Conservation (phyloP, 768 basidiomycete species). For the Phanerochaete sordida region DNA sequence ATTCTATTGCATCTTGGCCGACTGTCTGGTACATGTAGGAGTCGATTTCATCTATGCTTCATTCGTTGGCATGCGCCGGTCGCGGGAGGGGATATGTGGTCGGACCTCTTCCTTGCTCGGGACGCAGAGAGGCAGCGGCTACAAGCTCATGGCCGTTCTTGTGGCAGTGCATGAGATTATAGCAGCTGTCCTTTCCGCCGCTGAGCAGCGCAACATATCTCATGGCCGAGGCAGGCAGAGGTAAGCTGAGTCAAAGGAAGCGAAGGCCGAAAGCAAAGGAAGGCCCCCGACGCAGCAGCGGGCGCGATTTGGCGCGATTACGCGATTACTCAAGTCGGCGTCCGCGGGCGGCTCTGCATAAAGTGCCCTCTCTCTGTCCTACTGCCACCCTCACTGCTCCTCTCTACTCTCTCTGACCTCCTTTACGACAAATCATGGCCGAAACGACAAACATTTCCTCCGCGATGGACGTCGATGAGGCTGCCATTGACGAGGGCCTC, state of each 20-base stretch:
- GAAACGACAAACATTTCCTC: constrained; percentile 29
- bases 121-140: constrained; percentile 86
- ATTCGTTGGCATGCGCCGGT: constrained; percentile 16
- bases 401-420: constrained; percentile 9
- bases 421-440: constrained; percentile 31
- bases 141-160: constrained; percentile 84
- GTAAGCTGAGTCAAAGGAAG: constrained; percentile 1
- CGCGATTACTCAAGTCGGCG: constrained; percentile 6
- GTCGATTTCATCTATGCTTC: constrained; percentile 85
- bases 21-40: constrained; percentile 99
- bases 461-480: constrained; percentile 84
- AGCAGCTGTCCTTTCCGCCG: constrained; percentile 98
- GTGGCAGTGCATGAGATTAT: constrained; percentile 86
- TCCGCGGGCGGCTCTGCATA: constrained; percentile 1
- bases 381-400: constrained; percentile 10
- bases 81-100: constrained; percentile 10
- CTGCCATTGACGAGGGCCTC: constrained; percentile 87
- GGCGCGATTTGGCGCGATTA: background rate
- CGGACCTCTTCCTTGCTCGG: constrained; percentile 80
- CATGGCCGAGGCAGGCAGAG: constrained; percentile 40
- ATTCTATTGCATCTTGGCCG: constrained; percentile 88
- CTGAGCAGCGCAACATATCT: constrained; percentile 93
- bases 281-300: constrained; percentile 1
- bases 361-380: constrained; percentile 9
- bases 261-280: background rate